A percentile compares a stretch with the other conserved stretches of the same genome.
phyloP scores from a whole-genome alignment of 2,329 filamentous ascomycete species.

The Hirsutella minnesotensis region DNA sequence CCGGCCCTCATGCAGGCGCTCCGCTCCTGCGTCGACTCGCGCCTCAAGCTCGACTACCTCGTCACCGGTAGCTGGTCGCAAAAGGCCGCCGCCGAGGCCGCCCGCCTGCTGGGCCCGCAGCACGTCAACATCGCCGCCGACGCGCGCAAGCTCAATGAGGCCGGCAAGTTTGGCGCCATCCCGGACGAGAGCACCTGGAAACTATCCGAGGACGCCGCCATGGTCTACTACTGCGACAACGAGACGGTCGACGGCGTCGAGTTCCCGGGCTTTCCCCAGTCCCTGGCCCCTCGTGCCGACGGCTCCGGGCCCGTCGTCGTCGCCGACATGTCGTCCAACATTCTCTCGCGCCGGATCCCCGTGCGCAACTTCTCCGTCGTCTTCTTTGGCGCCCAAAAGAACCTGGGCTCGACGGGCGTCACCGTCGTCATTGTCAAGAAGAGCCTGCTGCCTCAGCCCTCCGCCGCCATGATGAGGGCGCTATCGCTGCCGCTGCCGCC shows the following conservation, averaged over 20 bases:
- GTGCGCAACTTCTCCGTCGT: constrained; percentile 70
- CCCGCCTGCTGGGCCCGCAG: constrained; percentile 62
- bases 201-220: constrained; percentile 53
- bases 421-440: constrained; percentile 81
- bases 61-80: constrained; percentile 82
- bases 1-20: constrained; percentile 44
- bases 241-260: constrained; percentile 93
- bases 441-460: constrained; percentile 62
- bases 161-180: constrained; percentile 78
- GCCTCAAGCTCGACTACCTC: constrained; percentile 78
- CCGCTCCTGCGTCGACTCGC: constrained; percentile 50
- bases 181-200: constrained; percentile 68
- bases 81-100: constrained; percentile 78
- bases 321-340: constrained; percentile 91
- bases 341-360: constrained; percentile 69
- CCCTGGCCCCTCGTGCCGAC: constrained; percentile 43
- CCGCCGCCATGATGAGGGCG: constrained; percentile 56
- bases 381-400: constrained; percentile 93
- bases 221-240: constrained; percentile 88
- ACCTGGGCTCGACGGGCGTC: constrained; percentile 75
- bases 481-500: constrained; percentile 70
- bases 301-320: constrained; percentile 66
- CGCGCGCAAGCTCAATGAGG: constrained; percentile 43
- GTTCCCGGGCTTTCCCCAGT: constrained; percentile 61
- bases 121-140: constrained; percentile 73